Conservation (phyloP, 129 eudicot genomes). For the Erigeron canadensis region DNA sequence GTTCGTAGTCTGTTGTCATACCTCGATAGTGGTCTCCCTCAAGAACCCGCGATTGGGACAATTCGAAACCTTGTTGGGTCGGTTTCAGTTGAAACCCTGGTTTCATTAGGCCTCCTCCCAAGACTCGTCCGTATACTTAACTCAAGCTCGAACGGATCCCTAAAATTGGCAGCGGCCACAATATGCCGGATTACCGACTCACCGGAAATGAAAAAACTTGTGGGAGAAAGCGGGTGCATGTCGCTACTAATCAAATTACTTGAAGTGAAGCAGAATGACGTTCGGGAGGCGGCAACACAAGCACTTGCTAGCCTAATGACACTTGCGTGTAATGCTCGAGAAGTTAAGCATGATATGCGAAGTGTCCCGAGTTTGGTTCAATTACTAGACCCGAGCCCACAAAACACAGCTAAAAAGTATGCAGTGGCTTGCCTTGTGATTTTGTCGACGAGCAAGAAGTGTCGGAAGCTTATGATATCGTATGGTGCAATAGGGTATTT, state of each 20-base stretch:
- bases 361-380: constrained; percentile 88
- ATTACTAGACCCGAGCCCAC: constrained; percentile 75
- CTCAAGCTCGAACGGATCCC: constrained; percentile 63
- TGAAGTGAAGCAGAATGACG: constrained; percentile 62
- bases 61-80: constrained; percentile 66
- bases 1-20: constrained; percentile 55
- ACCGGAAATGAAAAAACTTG: constrained; percentile 51
- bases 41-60: constrained; percentile 73
- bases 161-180: constrained; percentile 57
- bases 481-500: constrained; percentile 91
- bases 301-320: constrained; percentile 64
- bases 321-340: constrained; percentile 50
- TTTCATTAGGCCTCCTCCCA: constrained; percentile 51
- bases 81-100: constrained; percentile 41
- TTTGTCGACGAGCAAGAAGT: constrained; percentile 67
- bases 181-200: constrained; percentile 55
- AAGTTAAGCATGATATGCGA: constrained; percentile 59
- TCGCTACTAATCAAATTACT: constrained; percentile 64
- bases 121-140: constrained; percentile 62
- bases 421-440: constrained; percentile 61
- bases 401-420: constrained; percentile 82
- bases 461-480: constrained; percentile 84
- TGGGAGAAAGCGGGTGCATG: constrained; percentile 81
- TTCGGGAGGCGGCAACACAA: constrained; percentile 76
- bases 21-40: constrained; percentile 63